Conservation (phyloP, 371 early-diverging fungal species). For the Syncephalastrum monosporum region DNA sequence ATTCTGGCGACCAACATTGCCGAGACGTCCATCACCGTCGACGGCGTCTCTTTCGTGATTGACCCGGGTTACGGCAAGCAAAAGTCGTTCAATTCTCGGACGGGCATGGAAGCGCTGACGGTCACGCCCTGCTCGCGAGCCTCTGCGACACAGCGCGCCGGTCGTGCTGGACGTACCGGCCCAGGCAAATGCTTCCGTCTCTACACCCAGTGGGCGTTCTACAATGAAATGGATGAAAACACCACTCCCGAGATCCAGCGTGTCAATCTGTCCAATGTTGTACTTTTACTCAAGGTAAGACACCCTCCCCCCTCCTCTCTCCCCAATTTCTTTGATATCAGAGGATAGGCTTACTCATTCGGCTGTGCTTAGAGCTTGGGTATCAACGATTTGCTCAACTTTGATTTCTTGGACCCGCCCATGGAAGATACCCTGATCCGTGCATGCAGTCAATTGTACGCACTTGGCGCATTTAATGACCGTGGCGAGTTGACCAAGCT, state of each 20-base stretch:
- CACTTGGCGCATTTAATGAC: constrained; percentile 93
- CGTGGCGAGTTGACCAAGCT: constrained; percentile 93
- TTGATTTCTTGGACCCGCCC: constrained; percentile 99
- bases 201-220: constrained; percentile 94
- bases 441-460: constrained; percentile 93
- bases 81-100: constrained; percentile 90
- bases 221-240: constrained; percentile 92
- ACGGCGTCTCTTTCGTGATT: constrained; percentile 82
- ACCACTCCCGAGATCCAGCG: constrained; percentile 97
- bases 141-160: constrained; percentile 96
- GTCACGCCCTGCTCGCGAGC: constrained; percentile 95
- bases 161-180: constrained; percentile 97
- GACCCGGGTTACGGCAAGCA: constrained; percentile 97
- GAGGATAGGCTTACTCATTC: neutral
- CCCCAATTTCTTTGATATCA: no score
- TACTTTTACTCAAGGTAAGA: constrained; percentile 84
- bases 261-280: constrained; percentile 89
- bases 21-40: constrained; percentile 99
- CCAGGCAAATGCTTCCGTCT: constrained; percentile 98
- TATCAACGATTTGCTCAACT: constrained; percentile 92
- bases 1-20: constrained; percentile 99
- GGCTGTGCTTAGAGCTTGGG: constrained; percentile 70
- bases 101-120: constrained; percentile 95
- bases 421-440: constrained; percentile 90
- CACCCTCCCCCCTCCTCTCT: no score